Evolutionary conservation across 192 early-diverging fungal genomes (phyloP).

Genomic region (Jimgerdemannia lactiflua): DNA sequence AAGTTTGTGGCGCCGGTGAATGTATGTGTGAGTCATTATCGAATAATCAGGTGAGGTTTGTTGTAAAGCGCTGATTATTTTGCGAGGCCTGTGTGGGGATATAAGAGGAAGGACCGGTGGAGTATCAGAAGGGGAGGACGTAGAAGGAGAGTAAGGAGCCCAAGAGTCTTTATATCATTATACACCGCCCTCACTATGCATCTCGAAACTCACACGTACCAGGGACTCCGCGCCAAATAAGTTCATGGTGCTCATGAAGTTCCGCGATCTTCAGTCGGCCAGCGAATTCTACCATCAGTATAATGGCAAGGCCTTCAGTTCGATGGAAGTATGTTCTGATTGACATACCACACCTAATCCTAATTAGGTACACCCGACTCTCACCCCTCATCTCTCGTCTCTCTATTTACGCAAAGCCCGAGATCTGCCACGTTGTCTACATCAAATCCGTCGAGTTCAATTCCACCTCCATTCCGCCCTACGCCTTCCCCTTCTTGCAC

Average conservation of each 20-base stretch:
- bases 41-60: slow-evolving; percentile 56
- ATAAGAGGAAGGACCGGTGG: too few species aligned
- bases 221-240: slow-evolving; percentile 83
- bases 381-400: too few species aligned
- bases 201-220: slow-evolving; percentile 21
- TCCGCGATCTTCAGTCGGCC: slow-evolving; percentile 57
- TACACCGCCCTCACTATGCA: not conserved
- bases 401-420: slow-evolving; percentile 46
- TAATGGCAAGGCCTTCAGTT: slow-evolving; percentile 84
- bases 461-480: slow-evolving; percentile 51
- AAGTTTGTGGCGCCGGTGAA: slow-evolving; percentile 73
- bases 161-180: too few species aligned
- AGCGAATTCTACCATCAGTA: slow-evolving; percentile 70
- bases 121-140: too few species aligned
- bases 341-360: not conserved
- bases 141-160: too few species aligned
- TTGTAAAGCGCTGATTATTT: too few species aligned
- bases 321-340: slow-evolving; percentile 61
- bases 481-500: slow-evolving; percentile 54
- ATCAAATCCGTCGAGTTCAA: slow-evolving; percentile 70
- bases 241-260: slow-evolving; percentile 86
- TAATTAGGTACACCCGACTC: too few species aligned
- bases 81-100: too few species aligned
- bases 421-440: slow-evolving; percentile 81
- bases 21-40: slow-evolving; percentile 70